Percentiles rank a stretch among this genome's conserved stretches.
Conservation (phyloP, 169 alveolate genomes). For the Plasmodium chabaudi region DNA sequence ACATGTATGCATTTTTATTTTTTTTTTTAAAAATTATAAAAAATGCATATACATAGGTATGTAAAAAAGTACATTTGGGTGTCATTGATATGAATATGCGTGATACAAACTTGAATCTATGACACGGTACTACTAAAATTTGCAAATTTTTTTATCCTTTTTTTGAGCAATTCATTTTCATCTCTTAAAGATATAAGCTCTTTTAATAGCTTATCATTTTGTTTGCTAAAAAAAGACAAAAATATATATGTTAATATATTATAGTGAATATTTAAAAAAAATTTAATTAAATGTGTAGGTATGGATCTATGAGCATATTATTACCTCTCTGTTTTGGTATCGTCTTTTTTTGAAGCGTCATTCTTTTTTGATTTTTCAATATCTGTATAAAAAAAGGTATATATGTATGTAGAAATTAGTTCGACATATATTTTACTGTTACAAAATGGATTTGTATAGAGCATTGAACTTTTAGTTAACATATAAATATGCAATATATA, state of each 20-base stretch:
- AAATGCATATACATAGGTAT: not conserved
- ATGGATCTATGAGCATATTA: not conserved
- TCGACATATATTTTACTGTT: too few species aligned
- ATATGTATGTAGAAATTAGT: not conserved
- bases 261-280: not conserved
- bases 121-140: not conserved
- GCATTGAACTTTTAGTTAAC: not conserved
- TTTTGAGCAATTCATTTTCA: conserved; percentile 61
- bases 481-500: not conserved
- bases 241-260: not conserved
- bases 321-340: conserved; percentile 8
- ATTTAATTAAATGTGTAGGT: not conserved
- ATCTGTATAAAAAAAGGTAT: conserved; percentile 4
- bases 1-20: not conserved
- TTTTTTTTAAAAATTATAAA: not conserved
- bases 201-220: conserved; percentile 22
- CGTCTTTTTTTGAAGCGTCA: conserved; percentile 10
- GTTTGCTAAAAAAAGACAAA: conserved; percentile 9
- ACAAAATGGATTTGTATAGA: too few species aligned
- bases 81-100: too few species aligned
- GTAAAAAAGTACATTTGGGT: not conserved
- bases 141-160: conserved; percentile 58
- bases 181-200: conserved; percentile 35
- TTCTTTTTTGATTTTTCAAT: conserved; percentile 54
- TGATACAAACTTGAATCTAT: not conserved